Base-by-base conservation (phyloP, 768 basidiomycete genomes). In the Pleurotus giganteus region DNA sequence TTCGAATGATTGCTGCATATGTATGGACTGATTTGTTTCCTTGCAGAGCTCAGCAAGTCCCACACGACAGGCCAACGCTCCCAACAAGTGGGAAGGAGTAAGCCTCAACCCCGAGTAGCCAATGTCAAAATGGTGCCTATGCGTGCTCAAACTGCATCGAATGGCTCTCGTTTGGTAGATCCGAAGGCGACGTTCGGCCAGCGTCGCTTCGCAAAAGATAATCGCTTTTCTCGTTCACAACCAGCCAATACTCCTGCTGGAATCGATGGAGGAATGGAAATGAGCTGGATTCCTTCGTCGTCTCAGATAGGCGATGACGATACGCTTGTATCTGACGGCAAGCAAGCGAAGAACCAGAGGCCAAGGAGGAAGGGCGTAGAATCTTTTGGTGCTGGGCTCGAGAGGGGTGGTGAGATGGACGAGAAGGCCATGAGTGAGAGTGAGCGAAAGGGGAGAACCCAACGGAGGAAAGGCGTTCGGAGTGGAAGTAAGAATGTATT, bases 401-500 rank as follows among this genome's bases (percentile, higher is more conserved):
- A 97, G 76, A 86, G 79, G 62, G 92, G 91, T 1, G 79, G 81
- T 2, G 76, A 74, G 45, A 60, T 69, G 56, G 79, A 81, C 2
- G 76, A 74, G 49, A 60, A 69, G 26, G 77, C 75, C 55, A 67
- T 86, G 62, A 79, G 73, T 31, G 89, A 88, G 58, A 79, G 78
- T 56, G 89, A 91, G 47, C 75, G 86, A 61, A 80, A 78, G 37
- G 95, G 96, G n/a, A 76, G 96, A 69, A 86, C 80, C 29, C 79
- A 89, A 32, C 79, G 91, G 62, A 74, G 95, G 67, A 83, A 83
- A 63, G 89, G 85, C 7, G 78, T 88, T 49, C 79, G 96, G 49
- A 97, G 93, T 66, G 96, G 94, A 27, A 93, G 91, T 68, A 93
- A 85, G 74, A 98, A 95, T 69, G 83, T 81, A 1, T 91, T 93